Evolutionary conservation across 805 yeast genomes (phyloP), one percentile per base, ranked within the genome.

Genomic region (Candida stauntonica): DNA sequence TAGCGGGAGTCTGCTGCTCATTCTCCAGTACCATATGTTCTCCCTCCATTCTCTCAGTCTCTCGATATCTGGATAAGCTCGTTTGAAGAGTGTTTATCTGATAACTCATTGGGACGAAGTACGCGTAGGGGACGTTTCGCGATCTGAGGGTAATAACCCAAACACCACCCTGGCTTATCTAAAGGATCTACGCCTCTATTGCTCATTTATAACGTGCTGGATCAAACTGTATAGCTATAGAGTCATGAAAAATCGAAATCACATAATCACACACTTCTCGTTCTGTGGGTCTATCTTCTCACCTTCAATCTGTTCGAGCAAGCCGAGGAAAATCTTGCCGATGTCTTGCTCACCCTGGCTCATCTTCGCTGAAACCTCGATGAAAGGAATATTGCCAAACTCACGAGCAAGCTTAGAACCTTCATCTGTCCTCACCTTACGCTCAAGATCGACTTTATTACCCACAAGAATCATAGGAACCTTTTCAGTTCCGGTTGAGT

Each of bases 381-480:
- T 72, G 60, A 84, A 87, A 15, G 84, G 86, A 50, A 84, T 75
- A 37, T 70, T 67, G 3, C 44, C 46, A 55, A 86, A 75, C 47
- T 75, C 72, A 39, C 72, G 69, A 21, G 95, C 95, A 42, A 86
- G 66, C 33, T 63, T 64, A 37, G 61, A 51, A 19, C 80, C 86
- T 57, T 83, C 89, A 16, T 67, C 74, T 30, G 63, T 67, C 12
- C 76, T 64, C 13, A 81, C 84, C 53, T 76, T 79, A 45, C 91
- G 74, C 45, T 74, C 72, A 35, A 85, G 65, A 58, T 85, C 94
- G 35, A 75, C 64, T 61, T 86, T 85, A 61, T 85, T 85, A 12
- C 93, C 95, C 7, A 86, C 79, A 46, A 86, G 56, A 20, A 82
- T 74, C 61, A 85, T 80, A 1, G 97, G 97, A 20, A 89, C 84